phyloP scores from a whole-genome alignment of 1,284 basidiomycete species.

The Tranzscheliella williamsii region DNA sequence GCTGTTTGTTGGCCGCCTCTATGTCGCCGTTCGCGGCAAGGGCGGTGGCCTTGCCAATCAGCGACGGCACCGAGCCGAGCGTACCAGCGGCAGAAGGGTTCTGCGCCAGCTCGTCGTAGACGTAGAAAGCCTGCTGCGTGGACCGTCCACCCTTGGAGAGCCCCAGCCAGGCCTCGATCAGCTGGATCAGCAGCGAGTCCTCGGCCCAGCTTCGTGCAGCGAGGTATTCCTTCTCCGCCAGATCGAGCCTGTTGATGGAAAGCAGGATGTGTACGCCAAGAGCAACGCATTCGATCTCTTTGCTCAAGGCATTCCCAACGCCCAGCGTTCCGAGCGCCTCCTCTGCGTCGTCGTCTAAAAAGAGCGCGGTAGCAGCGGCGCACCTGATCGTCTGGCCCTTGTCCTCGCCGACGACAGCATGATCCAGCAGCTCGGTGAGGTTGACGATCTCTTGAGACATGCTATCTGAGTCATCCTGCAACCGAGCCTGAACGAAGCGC shows the following conservation, averaged over 20 bases:
- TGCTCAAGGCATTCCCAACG: constrained; percentile 30
- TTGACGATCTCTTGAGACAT: constrained; percentile 37
- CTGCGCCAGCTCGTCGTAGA: constrained; percentile 59
- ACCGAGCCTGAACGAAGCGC: constrained; percentile 40
- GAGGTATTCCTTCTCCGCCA: constrained; percentile 55
- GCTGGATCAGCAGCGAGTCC: constrained; percentile 56
- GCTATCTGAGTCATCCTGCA: constrained; percentile 16
- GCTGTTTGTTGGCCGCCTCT: constrained; percentile 20
- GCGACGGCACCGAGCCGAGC: constrained; percentile 25
- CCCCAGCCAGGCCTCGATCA: constrained; percentile 59
- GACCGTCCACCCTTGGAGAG: constrained; percentile 49
- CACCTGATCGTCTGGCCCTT: constrained; percentile 39
- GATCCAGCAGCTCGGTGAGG: constrained; percentile 51
- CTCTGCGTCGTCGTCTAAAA: constrained; percentile 44
- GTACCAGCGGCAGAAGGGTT: constrained; percentile 36
- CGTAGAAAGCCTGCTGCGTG: constrained; percentile 60
- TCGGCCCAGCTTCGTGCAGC: constrained; percentile 55
- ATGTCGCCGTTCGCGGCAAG: constrained; percentile 42
- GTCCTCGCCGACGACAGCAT: constrained; percentile 45
- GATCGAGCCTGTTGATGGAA: constrained; percentile 52
- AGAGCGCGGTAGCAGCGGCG: constrained; percentile 49
- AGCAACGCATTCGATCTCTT: constrained; percentile 55
- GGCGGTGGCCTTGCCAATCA: constrained; percentile 54
- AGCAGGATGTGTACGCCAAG: constrained; percentile 58
- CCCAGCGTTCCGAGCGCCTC: constrained; percentile 52